Percentiles rank a stretch among this genome's conserved stretches.
Conservation (phyloP, 305 asterid species). For the Rubia peregrina region DNA sequence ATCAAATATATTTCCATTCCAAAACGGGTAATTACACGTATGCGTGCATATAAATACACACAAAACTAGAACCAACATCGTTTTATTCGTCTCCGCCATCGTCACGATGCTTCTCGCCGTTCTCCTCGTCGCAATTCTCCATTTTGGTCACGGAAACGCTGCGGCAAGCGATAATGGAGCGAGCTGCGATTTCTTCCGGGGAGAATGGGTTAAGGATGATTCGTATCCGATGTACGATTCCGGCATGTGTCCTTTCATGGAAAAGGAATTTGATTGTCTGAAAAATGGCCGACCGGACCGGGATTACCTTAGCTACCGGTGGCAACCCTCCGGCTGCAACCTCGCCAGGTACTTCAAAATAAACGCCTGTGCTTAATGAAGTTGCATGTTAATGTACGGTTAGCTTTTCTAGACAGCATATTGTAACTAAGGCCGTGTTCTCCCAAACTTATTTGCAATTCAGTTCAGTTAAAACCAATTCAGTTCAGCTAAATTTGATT, state of each 20-base stretch:
- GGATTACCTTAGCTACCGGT: slow-evolving; percentile 54
- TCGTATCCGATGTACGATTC: slow-evolving; percentile 47
- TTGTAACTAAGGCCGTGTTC: too few relatives aligned
- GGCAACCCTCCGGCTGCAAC: slow-evolving; percentile 71
- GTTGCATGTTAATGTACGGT: too few relatives aligned
- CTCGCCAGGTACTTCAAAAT: slow-evolving; percentile 40
- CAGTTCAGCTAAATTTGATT: too few relatives aligned
- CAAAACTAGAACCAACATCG: background rate
- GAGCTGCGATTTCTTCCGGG: slow-evolving; percentile 46
- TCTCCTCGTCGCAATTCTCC: background rate
- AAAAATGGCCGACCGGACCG: slow-evolving; percentile 72
- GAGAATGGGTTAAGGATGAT: slow-evolving; percentile 57
- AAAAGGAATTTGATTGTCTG: slow-evolving; percentile 67
- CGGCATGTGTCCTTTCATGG: slow-evolving; percentile 69
- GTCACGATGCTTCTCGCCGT: background rate
- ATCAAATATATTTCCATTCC: background rate
- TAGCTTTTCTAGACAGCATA: too few relatives aligned
- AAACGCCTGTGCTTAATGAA: background rate
- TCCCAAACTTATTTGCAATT: too few relatives aligned
- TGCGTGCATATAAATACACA: background rate
- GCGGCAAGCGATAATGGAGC: background rate
- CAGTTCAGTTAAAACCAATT: too few relatives aligned
- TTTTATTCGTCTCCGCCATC: background rate
- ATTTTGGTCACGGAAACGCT: background rate
- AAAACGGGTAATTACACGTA: background rate